Conservation (phyloP, 169 alveolate species). For the Plasmodium reichenowi region DNA sequence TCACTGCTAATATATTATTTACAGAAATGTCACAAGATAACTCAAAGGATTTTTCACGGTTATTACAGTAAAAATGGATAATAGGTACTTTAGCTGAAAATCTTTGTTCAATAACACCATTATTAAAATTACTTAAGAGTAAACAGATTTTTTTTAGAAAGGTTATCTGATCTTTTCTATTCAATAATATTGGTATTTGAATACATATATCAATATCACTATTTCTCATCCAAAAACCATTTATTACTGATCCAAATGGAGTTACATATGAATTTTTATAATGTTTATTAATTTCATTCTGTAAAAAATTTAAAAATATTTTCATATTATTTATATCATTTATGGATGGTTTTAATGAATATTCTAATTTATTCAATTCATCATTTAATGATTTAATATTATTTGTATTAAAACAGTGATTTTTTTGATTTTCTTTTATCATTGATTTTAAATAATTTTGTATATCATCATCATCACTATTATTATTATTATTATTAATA, state of each 20-base stretch:
- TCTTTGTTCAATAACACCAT: conserved; percentile 83
- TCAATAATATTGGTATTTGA: conserved; percentile 82
- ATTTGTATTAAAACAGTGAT: conserved; percentile 9
- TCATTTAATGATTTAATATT: conserved; percentile 18
- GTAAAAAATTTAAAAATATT: conserved; percentile 43
- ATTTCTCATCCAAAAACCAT: conserved; percentile 86
- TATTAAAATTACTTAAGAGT: conserved; percentile 79
- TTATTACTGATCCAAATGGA: conserved; percentile 84
- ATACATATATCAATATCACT: conserved; percentile 87
- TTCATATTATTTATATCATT: conserved; percentile 58
- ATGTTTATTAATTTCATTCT: conserved; percentile 71
- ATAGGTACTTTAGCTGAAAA: conserved; percentile 88
- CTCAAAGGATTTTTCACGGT: conserved; percentile 30
- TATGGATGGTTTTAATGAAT: conserved; percentile 48
- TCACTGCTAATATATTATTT: conserved; percentile 85
- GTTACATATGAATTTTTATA: conserved; percentile 73
- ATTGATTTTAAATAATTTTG: conserved; percentile 11
- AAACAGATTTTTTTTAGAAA: conserved; percentile 81
- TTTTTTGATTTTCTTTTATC: conserved; percentile 12
- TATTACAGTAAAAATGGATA: conserved; percentile 81
- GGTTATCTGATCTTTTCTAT: conserved; percentile 81
- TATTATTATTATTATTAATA: not conserved
- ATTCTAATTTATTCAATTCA: conserved; percentile 47
- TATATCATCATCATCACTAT: conserved; percentile 13
- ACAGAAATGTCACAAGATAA: conserved; percentile 85